A percentile compares a stretch with the other conserved stretches of the same genome.
These are phyloP conservation scores for Collybia sordida DNA, from an alignment of 768 basidiomycete genomes.

Conservation along the genomic window DNA sequence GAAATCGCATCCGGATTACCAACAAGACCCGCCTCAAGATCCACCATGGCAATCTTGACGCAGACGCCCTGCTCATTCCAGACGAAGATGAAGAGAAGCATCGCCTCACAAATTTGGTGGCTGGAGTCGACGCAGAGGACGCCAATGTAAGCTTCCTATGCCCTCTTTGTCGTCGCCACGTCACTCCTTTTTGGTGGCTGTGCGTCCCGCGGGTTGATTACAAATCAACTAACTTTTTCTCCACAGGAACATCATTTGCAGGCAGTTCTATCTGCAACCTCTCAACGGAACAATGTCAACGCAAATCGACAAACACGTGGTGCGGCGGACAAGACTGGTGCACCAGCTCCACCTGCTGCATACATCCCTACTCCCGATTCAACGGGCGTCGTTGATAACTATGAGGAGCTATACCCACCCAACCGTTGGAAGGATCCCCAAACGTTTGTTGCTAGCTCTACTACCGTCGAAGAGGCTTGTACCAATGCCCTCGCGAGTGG, in stretches of 20 bases:
- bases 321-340: slow-evolving; percentile 28
- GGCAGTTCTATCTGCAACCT: slow-evolving; percentile 44
- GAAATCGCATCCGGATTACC: slow-evolving; percentile 89
- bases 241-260: slow-evolving; percentile 56
- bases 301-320: slow-evolving; percentile 27
- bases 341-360: slow-evolving; percentile 45
- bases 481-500: slow-evolving; percentile 64
- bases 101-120: slow-evolving; percentile 70
- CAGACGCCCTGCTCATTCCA: slow-evolving; percentile 75
- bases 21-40: slow-evolving; percentile 91
- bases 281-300: slow-evolving; percentile 31
- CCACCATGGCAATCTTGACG: slow-evolving; percentile 78
- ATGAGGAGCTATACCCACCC: slow-evolving; percentile 71
- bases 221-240: slow-evolving; percentile 37
- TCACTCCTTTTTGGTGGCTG: slow-evolving; percentile 43
- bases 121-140: slow-evolving; percentile 91
- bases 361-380: slow-evolving; percentile 95
- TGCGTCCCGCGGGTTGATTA: slow-evolving; percentile 52
- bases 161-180: slow-evolving; percentile 32
- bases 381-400: slow-evolving; percentile 76
- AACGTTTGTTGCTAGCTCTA: slow-evolving; percentile 78
- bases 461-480: slow-evolving; percentile 80
- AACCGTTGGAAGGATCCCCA: slow-evolving; percentile 74
- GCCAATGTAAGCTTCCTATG: slow-evolving; percentile 75
- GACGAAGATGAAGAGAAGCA: slow-evolving; percentile 87